Base-by-base conservation (phyloP, 2,329 filamentous ascomycete genomes). In the Coleophoma crateriformis region DNA sequence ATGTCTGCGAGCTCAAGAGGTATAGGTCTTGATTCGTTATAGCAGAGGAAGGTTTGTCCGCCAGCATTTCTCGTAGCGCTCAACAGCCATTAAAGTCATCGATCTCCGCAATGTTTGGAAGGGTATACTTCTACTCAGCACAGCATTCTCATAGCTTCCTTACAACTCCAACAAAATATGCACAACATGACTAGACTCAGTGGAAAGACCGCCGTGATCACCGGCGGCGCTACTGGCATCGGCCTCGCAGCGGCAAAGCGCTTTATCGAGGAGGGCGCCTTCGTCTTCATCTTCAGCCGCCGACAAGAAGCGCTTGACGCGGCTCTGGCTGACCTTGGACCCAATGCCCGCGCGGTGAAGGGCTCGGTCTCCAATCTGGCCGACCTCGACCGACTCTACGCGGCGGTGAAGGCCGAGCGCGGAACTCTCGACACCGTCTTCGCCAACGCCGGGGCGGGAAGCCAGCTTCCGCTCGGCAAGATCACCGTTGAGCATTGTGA, bases 351-450 rank as follows among this genome's bases (percentile, higher is more conserved):
- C 46, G 54, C 46, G 2, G 40, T 57, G 15, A 37, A 54, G 43
- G 54, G 55, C 50, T 57, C 55, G 1, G 47, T 58, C 55, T 58
- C 55, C 44, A 27, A 50, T 41, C 48, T 57, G 38, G 46, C 46
- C 37, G 55, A 57, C 46, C 55, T 58, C 48, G 55, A 58, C 46
- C 38, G 46, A 40, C 55, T 58, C 48, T 58, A 58, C 47, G 55
- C 52, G 13, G 54, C 55, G 6, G 55, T 58, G 2, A 57, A 58
- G 49, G 50, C 55, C 47, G 55, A 58, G 55, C 55, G 55, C 37
- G 55, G 55, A 40, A 57, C 55, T 22, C 52, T 58, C 55, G 55
- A 58, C 52, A 57, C 57, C 37, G 55, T 58, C 44, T 42, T 58
- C 45, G 55, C 55, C 52, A 57, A 58, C 47, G 47, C 53, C 47